Base-by-base conservation (phyloP, 345 rosid species). In the Citrus unshiu region DNA sequence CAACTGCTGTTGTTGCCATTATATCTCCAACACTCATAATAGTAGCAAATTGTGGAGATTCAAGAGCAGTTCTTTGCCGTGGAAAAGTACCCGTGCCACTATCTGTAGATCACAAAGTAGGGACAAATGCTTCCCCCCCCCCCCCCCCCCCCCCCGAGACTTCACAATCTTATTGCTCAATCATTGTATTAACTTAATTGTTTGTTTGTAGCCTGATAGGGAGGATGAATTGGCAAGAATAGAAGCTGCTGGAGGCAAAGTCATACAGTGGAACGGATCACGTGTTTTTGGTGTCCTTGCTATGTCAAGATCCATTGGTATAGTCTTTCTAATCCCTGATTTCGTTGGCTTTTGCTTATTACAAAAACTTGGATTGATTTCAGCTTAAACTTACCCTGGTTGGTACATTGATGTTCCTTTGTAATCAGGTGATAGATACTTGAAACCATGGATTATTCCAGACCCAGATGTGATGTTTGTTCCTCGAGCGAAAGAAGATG, bases 271-370 rank as follows among this genome's bases (percentile, higher is more conserved):
- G 98, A 87, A 92, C 9, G 98, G 97, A 1, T 85, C 87, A 27
- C 97, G 95, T 7, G 95, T 94, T 67, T 85, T 86, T 6, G 93
- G 97, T 54, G 93, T 91, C 60, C 97, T 94, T 59, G 96, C 98
- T n/a, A 93, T 93, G 93, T 94, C 98, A 49, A 90, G 98, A 73
- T 86, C 98, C 22, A 90, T 94, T 3, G 97, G 97, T 91, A 82
- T 30, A 39, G 70, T 62, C 59, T 30, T 35, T 60, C 14, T 9
- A 14, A 25, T 67, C 65, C 5, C 10, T 6, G 58, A 1, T 56
- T 40, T 43, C 27, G 16, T 13, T 66, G 19, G 68, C 30, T 6
- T 39, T 18, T 18, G 22, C 67, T 14, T 29, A 5, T 29, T 54
- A 54, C 58, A 19, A 21, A 30, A 63, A 5, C 67, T 19, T 65